Evolutionary conservation across 1,284 basidiomycete genomes (phyloP), one percentile per base, ranked within the genome.

Genomic region (Vanrija humicola): DNA sequence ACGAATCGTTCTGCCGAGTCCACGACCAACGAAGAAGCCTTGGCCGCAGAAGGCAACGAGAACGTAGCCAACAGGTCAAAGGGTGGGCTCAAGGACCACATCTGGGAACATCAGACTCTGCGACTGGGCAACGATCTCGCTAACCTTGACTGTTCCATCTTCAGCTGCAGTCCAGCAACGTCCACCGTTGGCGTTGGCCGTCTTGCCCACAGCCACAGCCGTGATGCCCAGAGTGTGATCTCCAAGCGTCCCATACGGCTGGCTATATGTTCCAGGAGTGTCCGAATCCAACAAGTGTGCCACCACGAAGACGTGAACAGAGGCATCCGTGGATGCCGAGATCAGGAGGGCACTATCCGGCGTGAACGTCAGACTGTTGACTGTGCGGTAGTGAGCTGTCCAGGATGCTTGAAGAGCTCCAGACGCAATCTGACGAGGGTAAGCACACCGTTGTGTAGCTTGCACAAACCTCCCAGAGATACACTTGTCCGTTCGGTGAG

Each of bases 151-250:
- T n/a, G 89, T 89, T 59, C 90, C 88, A 72, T 98, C 95, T 40
- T 88, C 73, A 0, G 90, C 90, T 6, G 88, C 84, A 0, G 92
- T 90, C 65, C 94, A 81, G 38, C 68, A 68, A 42, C 72, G 52
- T 5, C 73, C 73, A 5, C 67, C 69, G 4, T 50, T 43, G 19
- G 54, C 61, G 2, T 65, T 65, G 3, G 65, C 58, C 5, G 64
- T 63, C 43, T 87, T 74, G 4, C 91, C 90, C 62, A 92, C 86
- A 18, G 81, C 75, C 38, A 98, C 81, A 65, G 90, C 88, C 4
- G 88, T 88, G 21, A 98, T 82, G 6, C 89, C 87, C 3, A 98
- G 82, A 0, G 92, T 95, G 72, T 98, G 95, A 74, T 98, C 95
- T 9, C 88, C 84, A 16, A 98, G 79, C 2, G 84, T 85, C 64